phyloP scores from a whole-genome alignment of 2,329 filamentous ascomycete genomes.

The Scedosporium dehoogii region DNA sequence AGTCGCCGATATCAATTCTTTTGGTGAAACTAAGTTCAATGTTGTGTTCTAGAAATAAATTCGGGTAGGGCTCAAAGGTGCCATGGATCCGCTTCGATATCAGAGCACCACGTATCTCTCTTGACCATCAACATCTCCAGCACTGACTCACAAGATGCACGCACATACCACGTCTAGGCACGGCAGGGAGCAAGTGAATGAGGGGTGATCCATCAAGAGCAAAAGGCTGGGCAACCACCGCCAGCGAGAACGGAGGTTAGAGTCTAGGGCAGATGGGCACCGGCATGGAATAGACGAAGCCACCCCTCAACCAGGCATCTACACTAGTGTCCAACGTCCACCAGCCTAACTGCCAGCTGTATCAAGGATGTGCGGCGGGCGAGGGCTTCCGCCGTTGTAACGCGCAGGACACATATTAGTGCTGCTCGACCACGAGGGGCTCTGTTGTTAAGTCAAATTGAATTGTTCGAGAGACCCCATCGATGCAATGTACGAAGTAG shows the following conservation, averaged over 20 bases:
- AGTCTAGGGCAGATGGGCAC: not conserved
- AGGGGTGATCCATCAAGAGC: not conserved
- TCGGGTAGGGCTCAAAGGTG: not conserved
- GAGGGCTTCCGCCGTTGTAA: no score
- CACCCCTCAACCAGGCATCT: not conserved
- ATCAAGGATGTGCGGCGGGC: no score
- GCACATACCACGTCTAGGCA: not conserved
- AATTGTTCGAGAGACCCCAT: not conserved
- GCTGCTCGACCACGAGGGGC: not conserved
- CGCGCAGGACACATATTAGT: not conserved
- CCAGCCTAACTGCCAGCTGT: no score
- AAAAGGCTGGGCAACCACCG: not conserved
- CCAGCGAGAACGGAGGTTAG: not conserved
- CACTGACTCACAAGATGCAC: not conserved
- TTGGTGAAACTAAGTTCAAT: not conserved
- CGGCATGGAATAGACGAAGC: not conserved
- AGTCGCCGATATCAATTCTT: no score
- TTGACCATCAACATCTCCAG: not conserved
- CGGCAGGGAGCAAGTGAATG: not conserved
- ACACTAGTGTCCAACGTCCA: not conserved
- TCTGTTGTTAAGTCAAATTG: not conserved
- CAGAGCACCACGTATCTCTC: not conserved
- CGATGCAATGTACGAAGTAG: no score
- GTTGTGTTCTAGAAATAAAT: not conserved
- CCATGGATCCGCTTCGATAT: not conserved